A percentile compares a stretch with the other conserved stretches of the same genome.
phyloP scores from a whole-genome alignment of 805 yeast species.

The Candida broadrunensis region DNA sequence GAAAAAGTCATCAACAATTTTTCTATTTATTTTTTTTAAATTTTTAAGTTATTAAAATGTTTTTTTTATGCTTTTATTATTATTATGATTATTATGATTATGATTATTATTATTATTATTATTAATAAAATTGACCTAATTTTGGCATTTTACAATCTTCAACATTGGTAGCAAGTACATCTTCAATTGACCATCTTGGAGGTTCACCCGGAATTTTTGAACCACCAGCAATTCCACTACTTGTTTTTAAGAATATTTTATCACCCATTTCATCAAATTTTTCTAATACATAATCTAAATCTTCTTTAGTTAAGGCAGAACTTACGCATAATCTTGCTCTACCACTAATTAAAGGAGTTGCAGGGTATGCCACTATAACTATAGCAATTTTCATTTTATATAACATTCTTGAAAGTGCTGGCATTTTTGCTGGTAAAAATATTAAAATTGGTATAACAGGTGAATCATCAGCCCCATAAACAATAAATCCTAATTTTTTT shows the following conservation, averaged over 20 bases:
- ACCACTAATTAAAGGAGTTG: constrained; percentile 86
- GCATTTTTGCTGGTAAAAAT: constrained; percentile 92
- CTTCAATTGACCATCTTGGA: constrained; percentile 78
- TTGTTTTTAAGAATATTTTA: constrained; percentile 65
- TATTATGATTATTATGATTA: no score
- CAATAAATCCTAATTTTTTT: constrained; percentile 89
- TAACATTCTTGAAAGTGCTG: constrained; percentile 82
- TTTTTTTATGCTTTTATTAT: no score
- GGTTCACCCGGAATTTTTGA: constrained; percentile 49
- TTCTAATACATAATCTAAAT: constrained; percentile 74
- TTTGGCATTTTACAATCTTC: constrained; percentile 49
- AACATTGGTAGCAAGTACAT: constrained; percentile 70
- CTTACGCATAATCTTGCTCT: constrained; percentile 93
- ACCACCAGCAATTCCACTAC: constrained; percentile 78
- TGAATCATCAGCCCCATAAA: constrained; percentile 92
- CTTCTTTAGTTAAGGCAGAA: constrained; percentile 89
- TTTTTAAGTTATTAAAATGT: no score
- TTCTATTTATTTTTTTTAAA: no score
- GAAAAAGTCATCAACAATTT: no score
- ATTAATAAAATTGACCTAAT: constrained; percentile 13
- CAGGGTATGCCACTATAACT: constrained; percentile 97
- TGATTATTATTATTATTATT: no score
- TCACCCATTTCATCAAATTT: constrained; percentile 80
- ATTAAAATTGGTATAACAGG: constrained; percentile 90
- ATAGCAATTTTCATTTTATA: constrained; percentile 81